Percentiles rank a stretch among this genome's conserved stretches.
These are phyloP conservation scores for Apodospora peruviana DNA, from an alignment of 495 filamentous ascomycete genomes.

Conservation along the genomic window DNA sequence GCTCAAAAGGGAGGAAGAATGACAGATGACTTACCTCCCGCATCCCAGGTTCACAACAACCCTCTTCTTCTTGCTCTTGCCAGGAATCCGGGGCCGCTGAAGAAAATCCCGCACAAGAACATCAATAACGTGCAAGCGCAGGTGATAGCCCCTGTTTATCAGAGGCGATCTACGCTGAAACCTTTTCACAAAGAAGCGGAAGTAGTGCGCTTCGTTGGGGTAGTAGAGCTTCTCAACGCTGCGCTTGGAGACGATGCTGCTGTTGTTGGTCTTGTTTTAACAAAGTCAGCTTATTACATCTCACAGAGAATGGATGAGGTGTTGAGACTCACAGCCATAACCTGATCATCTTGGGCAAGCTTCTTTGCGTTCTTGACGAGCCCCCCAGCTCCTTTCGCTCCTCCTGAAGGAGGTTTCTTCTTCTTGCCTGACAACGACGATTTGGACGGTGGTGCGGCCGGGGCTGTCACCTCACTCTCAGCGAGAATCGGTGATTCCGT, in stretches of 20 bases:
- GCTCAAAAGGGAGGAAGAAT: neutral
- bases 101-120: slow-evolving; percentile 67
- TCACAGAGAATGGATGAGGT: neutral
- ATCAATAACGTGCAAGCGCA: slow-evolving; percentile 78
- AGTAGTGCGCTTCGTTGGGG: slow-evolving; percentile 67
- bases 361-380: neutral
- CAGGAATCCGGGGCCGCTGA: slow-evolving; percentile 30
- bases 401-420: too few species aligned
- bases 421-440: too few species aligned
- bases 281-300: neutral
- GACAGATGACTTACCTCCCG: slow-evolving; percentile 63
- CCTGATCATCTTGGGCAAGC: slow-evolving; percentile 52
- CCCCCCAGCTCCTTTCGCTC: neutral
- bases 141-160: slow-evolving; percentile 84
- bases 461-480: too few species aligned
- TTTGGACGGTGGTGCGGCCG: too few species aligned
- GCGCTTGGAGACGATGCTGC: slow-evolving; percentile 84
- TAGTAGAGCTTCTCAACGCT: slow-evolving; percentile 83
- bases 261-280: slow-evolving; percentile 68
- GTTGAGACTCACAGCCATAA: slow-evolving; percentile 58
- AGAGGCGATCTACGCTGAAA: slow-evolving; percentile 72
- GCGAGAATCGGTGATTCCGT: too few species aligned
- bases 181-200: slow-evolving; percentile 81
- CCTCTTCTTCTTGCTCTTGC: slow-evolving; percentile 50
- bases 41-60: slow-evolving; percentile 83